Percentiles rank a stretch among this genome's conserved stretches.
Evolutionary conservation across 805 yeast genomes (phyloP).

Genomic region (Deakozyma indianensis): DNA sequence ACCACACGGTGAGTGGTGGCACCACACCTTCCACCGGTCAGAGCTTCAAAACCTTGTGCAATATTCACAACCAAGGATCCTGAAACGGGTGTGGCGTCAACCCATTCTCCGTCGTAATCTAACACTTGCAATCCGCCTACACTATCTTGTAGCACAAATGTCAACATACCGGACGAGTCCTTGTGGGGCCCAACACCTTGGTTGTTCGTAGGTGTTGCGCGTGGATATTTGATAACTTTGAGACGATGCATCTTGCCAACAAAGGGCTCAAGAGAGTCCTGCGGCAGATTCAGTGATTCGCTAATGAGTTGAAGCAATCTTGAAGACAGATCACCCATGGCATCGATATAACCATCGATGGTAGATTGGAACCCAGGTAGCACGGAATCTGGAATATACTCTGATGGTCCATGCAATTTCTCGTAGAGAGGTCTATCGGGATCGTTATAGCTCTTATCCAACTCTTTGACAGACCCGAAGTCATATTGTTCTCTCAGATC

Average conservation of each 20-base stretch:
- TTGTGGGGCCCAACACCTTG: slow-evolving; percentile 57
- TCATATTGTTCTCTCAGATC: slow-evolving; percentile 55
- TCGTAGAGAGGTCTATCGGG: slow-evolving; percentile 21
- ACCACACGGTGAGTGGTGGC: slow-evolving; percentile 45
- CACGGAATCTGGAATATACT: slow-evolving; percentile 31
- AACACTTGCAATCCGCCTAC: slow-evolving; percentile 41
- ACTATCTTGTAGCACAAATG: slow-evolving; percentile 45
- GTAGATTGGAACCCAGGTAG: slow-evolving; percentile 31
- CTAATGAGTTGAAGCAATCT: slow-evolving; percentile 33
- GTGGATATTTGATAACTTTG: slow-evolving; percentile 47
- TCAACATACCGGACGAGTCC: slow-evolving; percentile 43
- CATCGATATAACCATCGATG: slow-evolving; percentile 29
- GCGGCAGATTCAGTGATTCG: slow-evolving; percentile 38
- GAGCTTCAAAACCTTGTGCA: slow-evolving; percentile 48
- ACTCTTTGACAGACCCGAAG: slow-evolving; percentile 28
- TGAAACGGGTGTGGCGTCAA: slow-evolving; percentile 35
- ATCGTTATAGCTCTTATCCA: slow-evolving; percentile 4
- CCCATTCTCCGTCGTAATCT: slow-evolving; percentile 42
- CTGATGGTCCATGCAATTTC: slow-evolving; percentile 43
- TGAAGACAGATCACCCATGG: slow-evolving; percentile 31
- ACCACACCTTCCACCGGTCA: slow-evolving; percentile 42
- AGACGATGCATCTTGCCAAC: slow-evolving; percentile 39
- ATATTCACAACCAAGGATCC: slow-evolving; percentile 40
- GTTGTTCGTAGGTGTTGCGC: slow-evolving; percentile 12
- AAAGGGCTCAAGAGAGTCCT: slow-evolving; percentile 30